Evolutionary conservation across 306 rosid species (phyloP), one percentile per base, ranked within the genome.

Genomic region (Fragaria iinumae): DNA sequence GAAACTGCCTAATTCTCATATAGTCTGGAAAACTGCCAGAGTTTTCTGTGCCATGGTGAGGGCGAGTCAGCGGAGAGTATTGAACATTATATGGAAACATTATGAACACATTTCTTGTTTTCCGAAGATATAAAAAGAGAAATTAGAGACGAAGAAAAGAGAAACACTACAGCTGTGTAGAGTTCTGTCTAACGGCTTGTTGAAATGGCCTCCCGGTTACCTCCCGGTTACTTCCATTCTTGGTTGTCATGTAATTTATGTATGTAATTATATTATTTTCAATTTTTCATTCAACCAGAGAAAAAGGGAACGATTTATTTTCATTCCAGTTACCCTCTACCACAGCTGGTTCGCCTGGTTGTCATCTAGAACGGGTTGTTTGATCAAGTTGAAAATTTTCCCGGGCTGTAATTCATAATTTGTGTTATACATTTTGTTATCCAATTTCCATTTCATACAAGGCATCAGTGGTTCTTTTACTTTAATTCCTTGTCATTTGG

Each of bases 1-100:
- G 98, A 92, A 76, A 82, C 87, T 69, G 92, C 80, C 76, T 95
- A 87, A 81, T 62, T 75, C 64, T 17, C 77, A 3, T 55, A 44
- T 55, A 71, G 67, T 71, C 67, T 29, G 85, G 55, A 38, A 39
- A 75, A 74, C 72, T 49, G 6, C 60, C 13, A 43, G 47, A 23
- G 80, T 77, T 84, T 34, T 34, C 39, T 47, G 73, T 73, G 80
- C 60, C 47, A 50, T 47, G 66, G 83, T 84, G 83, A 80, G 59
- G 80, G 78, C 41, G 66, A 39, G 70, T 69, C 55, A 48, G 77
- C n/a, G 59, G 63, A 67, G 41, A 67, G 60, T 67, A n/a, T 49
- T 49, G 41, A 55, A 79, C 32, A 80, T 72, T 76, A 73, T 77
- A 68, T 57, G 68, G 68, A 49, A 72, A 50, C 32, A 69, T 79